Base-by-base conservation (phyloP, 305 asterid species). In the Fraxinus platypoda region DNA sequence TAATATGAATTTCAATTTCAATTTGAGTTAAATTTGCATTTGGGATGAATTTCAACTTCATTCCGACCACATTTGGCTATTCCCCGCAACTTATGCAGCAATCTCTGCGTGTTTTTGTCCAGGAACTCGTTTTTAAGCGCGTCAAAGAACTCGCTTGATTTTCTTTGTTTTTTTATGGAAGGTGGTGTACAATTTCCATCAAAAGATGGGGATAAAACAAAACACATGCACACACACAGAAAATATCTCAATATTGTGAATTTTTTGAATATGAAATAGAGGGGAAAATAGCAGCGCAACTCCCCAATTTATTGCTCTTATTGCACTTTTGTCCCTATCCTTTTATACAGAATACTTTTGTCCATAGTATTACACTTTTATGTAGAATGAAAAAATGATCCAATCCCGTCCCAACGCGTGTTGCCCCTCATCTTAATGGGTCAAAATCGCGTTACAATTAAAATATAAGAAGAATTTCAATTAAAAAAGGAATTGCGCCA, bases 21-120 rank as follows among this genome's bases (percentile, higher is more conserved):
- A 87, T 93, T 90, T 84, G 82, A 77, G 28, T 25, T 81, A 85
- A 72, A 85, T 91, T 87, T 87, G 87, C 83, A 90, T 93, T 91
- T 52, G 23, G 62, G 23, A 52, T 17, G 23, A 17, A 52, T 52
- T 52, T 17, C 23, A 52, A 52, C 23, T 17, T 89, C 91, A 91
- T 91, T 91, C 93, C 94, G 94, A 84, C 91, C 85, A 33, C 83
- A 91, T 92, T 88, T 91, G 78, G 52, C 78, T 28, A 30, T 90
- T 93, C 97, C 91, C 87, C 97, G 97, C 94, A 88, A 84, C 87
- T 80, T 87, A 86, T 89, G 83, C 84, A 82, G 95, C 92, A 89
- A 75, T 87, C 88, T 84, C 92, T 83, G 87, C 54, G 72, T 68
- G 30, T 38, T 76, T 77, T 78, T 77, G 80, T 49, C 86, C 82